These are phyloP conservation scores for Tricholoma bakamatsutake DNA, from an alignment of 768 basidiomycete genomes.

Conservation along the genomic window DNA sequence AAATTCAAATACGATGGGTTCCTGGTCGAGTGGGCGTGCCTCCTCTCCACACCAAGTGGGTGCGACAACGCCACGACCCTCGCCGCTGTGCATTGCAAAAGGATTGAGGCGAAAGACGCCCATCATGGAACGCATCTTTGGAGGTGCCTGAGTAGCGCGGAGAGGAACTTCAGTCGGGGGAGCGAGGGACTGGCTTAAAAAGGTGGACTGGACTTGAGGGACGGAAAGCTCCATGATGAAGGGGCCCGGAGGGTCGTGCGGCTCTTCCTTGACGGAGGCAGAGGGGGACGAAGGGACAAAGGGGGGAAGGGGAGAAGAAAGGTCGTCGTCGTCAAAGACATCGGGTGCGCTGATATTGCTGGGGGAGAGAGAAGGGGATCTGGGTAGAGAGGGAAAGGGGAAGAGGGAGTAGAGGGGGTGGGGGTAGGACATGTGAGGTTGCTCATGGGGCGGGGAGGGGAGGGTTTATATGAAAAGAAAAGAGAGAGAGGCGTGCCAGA, in stretches of 20 bases:
- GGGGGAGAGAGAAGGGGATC: constrained; percentile 18
- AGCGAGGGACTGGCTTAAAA: constrained; percentile 34
- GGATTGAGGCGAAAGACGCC: constrained; percentile 72
- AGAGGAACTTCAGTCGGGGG: constrained; percentile 66
- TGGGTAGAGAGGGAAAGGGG: too few relatives aligned
- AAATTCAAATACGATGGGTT: constrained; percentile 61
- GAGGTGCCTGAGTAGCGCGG: constrained; percentile 67
- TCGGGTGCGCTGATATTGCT: constrained; percentile 6
- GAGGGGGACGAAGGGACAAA: constrained; percentile 3
- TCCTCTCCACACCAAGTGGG: constrained; percentile 42
- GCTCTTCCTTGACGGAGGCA: constrained; percentile 32
- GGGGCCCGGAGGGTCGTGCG: constrained; percentile 31
- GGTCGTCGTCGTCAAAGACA: constrained; percentile 6
- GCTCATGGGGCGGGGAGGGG: neutral
- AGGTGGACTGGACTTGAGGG: constrained; percentile 12
- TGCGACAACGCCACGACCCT: constrained; percentile 31
- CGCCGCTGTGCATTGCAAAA: constrained; percentile 58
- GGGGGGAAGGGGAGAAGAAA: neutral
- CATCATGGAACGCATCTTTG: constrained; percentile 74
- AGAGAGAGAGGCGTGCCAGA: neutral
- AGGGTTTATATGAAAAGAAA: neutral
- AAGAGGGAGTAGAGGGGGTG: too few relatives aligned
- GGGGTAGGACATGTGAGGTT: neutral
- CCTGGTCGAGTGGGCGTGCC: constrained; percentile 53
- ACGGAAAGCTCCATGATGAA: constrained; percentile 42